Conservation (phyloP, 768 basidiomycete genomes). For the Tephrocybe sp. region DNA sequence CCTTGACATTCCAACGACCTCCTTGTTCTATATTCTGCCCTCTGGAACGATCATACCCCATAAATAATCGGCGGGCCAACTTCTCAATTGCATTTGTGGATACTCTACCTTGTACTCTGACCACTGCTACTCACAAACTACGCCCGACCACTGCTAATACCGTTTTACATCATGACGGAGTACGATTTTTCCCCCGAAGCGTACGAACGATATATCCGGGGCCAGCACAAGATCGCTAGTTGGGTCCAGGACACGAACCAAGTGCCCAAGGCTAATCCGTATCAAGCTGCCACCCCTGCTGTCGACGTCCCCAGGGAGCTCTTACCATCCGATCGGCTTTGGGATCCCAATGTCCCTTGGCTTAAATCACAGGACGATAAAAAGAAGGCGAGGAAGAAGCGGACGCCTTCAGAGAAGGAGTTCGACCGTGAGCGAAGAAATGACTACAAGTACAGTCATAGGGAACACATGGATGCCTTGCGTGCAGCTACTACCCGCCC, state of each 20-base stretch:
- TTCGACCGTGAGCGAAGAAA: conserved; percentile 11
- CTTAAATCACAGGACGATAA: neutral
- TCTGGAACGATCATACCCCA: neutral
- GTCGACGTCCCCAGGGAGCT: conserved; percentile 5
- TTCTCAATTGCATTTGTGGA: neutral
- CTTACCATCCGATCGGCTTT: neutral
- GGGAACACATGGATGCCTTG: conserved; percentile 7
- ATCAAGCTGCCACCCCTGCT: conserved; percentile 16
- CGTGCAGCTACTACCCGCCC: conserved; percentile 1
- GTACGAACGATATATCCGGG: conserved; percentile 15
- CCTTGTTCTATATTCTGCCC: neutral
- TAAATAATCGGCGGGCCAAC: neutral
- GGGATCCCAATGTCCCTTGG: neutral
- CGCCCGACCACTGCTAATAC: neutral
- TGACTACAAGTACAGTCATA: conserved; percentile 10
- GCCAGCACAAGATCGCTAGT: conserved; percentile 15
- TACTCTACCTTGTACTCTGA: neutral
- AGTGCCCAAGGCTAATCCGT: conserved; percentile 9
- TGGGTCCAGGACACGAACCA: conserved; percentile 16
- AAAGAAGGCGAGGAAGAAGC: conserved; percentile 2
- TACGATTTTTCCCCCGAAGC: conserved; percentile 24
- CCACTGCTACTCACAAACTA: neutral
- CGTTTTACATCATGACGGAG: conserved; percentile 17
- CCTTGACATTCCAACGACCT: neutral
- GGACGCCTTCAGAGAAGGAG: conserved; percentile 8